Evolutionary conservation across 2,329 filamentous ascomycete species (phyloP).

Genomic region (Colletotrichum orchidophilum): DNA sequence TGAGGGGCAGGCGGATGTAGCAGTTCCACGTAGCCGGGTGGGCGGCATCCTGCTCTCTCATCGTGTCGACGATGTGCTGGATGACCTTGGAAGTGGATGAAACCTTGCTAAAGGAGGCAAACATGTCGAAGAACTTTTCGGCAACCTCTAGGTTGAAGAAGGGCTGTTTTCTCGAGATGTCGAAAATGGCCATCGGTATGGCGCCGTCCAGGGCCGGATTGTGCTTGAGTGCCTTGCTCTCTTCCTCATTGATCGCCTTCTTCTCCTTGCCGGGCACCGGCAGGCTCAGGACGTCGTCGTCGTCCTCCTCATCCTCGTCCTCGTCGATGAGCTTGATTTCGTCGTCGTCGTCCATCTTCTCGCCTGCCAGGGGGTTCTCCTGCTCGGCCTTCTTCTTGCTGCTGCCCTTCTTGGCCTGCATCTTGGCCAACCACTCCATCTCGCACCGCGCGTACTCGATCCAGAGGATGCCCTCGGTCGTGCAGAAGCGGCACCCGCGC

Average conservation of each 20-base stretch:
- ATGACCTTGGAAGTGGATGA: conserved; percentile 73
- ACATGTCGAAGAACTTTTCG: conserved; percentile 82
- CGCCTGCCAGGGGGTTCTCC: conserved; percentile 54
- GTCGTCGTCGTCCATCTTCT: conserved; percentile 59
- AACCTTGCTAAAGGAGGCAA: conserved; percentile 74
- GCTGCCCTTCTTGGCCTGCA: conserved; percentile 76
- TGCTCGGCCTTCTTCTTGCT: conserved; percentile 65
- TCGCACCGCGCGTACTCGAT: conserved; percentile 90
- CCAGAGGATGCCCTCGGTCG: conserved; percentile 78
- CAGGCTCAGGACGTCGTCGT: conserved; percentile 52
- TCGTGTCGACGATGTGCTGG: conserved; percentile 75
- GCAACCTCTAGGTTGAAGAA: conserved; percentile 73
- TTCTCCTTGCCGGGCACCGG: conserved; percentile 56
- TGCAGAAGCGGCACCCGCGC: conserved; percentile 90
- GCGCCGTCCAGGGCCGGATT: conserved; percentile 92
- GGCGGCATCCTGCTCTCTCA: conserved; percentile 68
- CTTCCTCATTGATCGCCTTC: conserved; percentile 59
- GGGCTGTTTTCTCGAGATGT: conserved; percentile 82
- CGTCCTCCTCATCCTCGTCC: conserved; percentile 54
- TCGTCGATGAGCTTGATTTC: conserved; percentile 56
- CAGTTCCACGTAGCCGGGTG: conserved; percentile 74
- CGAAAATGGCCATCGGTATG: conserved; percentile 92
- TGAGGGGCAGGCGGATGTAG: conserved; percentile 74
- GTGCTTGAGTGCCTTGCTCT: conserved; percentile 65
- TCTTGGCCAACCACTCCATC: conserved; percentile 88